Evolutionary conservation across 495 filamentous ascomycete genomes (phyloP).

Genomic region (Hamigera avellanea): DNA sequence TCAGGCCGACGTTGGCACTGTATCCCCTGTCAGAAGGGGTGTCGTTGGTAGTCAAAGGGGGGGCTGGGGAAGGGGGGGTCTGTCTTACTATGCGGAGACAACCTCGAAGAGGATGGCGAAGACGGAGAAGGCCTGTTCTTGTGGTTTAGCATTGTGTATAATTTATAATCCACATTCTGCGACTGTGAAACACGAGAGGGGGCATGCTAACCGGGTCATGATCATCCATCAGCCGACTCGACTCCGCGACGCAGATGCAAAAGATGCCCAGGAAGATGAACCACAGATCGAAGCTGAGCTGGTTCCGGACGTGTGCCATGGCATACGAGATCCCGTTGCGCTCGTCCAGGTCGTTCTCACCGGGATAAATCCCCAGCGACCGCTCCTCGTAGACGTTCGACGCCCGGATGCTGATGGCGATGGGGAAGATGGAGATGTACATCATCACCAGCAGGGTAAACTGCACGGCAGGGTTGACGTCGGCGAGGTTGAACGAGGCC

Average conservation of each 20-base stretch:
- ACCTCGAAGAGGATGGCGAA: slow-evolving; percentile 79
- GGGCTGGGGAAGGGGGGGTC: background rate
- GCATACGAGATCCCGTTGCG: slow-evolving; percentile 29
- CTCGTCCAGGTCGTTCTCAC: slow-evolving; percentile 32
- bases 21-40: slow-evolving; percentile 3
- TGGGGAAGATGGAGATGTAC: slow-evolving; percentile 67
- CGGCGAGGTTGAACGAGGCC: too few species aligned
- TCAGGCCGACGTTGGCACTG: slow-evolving; percentile 74
- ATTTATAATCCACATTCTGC: slow-evolving; percentile 1
- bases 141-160: background rate
- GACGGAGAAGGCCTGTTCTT: slow-evolving; percentile 26
- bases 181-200: background rate
- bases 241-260: slow-evolving; percentile 45
- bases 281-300: slow-evolving; percentile 95
- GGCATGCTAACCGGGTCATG: slow-evolving; percentile 25
- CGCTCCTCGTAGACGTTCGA: slow-evolving; percentile 59
- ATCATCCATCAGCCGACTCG: slow-evolving; percentile 33
- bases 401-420: slow-evolving; percentile 60
- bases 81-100: slow-evolving; percentile 62
- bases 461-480: slow-evolving; percentile 49
- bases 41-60: background rate
- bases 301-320: slow-evolving; percentile 43
- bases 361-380: slow-evolving; percentile 54
- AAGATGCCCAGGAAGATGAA: slow-evolving; percentile 65
- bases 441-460: slow-evolving; percentile 54